These are phyloP conservation scores for Tylopilus balloui DNA, from an alignment of 768 basidiomycete genomes.

Conservation along the genomic window DNA sequence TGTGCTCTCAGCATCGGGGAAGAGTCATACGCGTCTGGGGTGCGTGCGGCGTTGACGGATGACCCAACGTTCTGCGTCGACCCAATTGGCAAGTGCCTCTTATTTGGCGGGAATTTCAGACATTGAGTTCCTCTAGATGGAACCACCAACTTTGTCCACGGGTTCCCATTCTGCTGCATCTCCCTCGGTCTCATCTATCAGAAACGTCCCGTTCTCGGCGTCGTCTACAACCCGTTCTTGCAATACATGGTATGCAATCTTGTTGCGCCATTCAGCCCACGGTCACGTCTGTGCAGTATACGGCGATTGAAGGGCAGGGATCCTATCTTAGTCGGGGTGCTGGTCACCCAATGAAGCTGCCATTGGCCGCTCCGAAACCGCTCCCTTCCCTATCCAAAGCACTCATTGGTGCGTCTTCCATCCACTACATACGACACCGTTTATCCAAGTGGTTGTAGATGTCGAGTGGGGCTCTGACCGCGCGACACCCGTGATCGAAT, in stretches of 20 bases:
- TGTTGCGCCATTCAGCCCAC: not conserved
- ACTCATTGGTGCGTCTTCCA: slow-evolving; percentile 49
- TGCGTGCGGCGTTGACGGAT: slow-evolving; percentile 66
- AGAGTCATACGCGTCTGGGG: slow-evolving; percentile 81
- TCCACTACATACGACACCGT: not conserved
- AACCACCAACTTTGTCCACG: slow-evolving; percentile 84
- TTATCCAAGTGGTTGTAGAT: slow-evolving; percentile 35
- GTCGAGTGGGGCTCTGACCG: slow-evolving; percentile 91
- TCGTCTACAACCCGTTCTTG: slow-evolving; percentile 91
- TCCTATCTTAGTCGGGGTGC: slow-evolving; percentile 60
- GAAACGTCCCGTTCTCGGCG: slow-evolving; percentile 78
- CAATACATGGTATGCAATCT: slow-evolving; percentile 56
- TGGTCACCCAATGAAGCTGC: slow-evolving; percentile 50
- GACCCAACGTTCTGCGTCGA: slow-evolving; percentile 95
- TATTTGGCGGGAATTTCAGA: not conserved
- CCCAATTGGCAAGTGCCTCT: slow-evolving; percentile 64
- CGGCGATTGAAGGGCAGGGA: slow-evolving; percentile 71
- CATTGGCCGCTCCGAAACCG: slow-evolving; percentile 58
- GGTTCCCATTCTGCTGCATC: slow-evolving; percentile 84
- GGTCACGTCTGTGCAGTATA: slow-evolving; percentile 47
- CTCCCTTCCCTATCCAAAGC: slow-evolving; percentile 69
- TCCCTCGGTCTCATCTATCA: slow-evolving; percentile 91
- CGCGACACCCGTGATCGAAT: slow-evolving; percentile 44
- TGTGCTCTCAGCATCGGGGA: slow-evolving; percentile 71
- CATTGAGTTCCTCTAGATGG: slow-evolving; percentile 51